phyloP scores from a whole-genome alignment of 352 stramenopile genomes.

The Pythium monospermum region DNA sequence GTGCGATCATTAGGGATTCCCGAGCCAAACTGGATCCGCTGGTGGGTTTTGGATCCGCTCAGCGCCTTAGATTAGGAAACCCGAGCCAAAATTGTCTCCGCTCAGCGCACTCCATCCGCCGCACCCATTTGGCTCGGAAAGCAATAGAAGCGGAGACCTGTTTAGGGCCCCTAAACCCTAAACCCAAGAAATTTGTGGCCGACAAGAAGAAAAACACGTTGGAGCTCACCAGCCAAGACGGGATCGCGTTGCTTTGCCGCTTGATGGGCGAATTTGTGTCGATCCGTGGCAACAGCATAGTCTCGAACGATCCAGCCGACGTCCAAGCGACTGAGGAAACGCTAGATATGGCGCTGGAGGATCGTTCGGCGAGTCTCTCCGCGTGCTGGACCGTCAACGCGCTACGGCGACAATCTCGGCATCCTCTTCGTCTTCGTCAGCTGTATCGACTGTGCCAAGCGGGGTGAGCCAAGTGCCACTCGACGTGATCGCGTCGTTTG shows the following conservation, averaged over 20 bases:
- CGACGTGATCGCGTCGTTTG: constrained; percentile 50
- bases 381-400: constrained; percentile 35
- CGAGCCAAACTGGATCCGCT: too few species aligned
- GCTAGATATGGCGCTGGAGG: constrained; percentile 61
- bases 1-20: too few species aligned
- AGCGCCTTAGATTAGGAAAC: too few species aligned
- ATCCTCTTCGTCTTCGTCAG: constrained; percentile 14
- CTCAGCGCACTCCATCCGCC: too few species aligned
- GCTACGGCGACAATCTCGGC: constrained; percentile 4
- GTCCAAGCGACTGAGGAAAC: constrained; percentile 26
- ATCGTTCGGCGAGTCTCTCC: constrained; percentile 68
- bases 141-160: too few species aligned
- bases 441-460: constrained; percentile 30
- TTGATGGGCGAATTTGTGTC: constrained; percentile 56
- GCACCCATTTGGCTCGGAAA: too few species aligned
- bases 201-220: constrained; percentile 73
- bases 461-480: constrained; percentile 40
- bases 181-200: constrained; percentile 64
- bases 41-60: too few species aligned
- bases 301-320: constrained; percentile 6
- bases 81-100: too few species aligned
- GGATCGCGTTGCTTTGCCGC: constrained; percentile 44
- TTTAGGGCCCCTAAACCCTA: too few species aligned
- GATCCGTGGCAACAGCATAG: constrained; percentile 30
- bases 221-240: constrained; percentile 52